Conservation (phyloP, 2,329 filamentous ascomycete species). For the Biscogniauxia sp. region DNA sequence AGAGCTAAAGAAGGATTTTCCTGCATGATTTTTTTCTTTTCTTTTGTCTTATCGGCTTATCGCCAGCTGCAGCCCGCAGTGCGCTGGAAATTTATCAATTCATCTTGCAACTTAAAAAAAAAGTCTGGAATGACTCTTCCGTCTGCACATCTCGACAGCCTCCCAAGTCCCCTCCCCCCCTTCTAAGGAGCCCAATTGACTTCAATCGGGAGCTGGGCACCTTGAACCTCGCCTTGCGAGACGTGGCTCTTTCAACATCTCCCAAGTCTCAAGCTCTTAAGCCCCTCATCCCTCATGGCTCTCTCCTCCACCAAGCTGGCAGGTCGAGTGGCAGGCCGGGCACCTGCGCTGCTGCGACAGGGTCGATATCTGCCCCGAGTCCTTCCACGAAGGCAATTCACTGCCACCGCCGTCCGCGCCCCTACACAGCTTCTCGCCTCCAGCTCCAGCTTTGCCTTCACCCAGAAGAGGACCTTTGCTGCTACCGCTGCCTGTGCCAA, state of each 20-base stretch:
- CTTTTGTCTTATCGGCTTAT: slow-evolving; percentile 21
- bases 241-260: slow-evolving; percentile 20
- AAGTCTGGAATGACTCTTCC: neutral
- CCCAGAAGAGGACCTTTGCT: slow-evolving; percentile 49
- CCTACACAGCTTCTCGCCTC: slow-evolving; percentile 34
- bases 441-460: slow-evolving; percentile 35
- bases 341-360: slow-evolving; percentile 57
- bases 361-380: slow-evolving; percentile 48
- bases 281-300: slow-evolving; percentile 28
- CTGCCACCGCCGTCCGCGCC: slow-evolving; percentile 35
- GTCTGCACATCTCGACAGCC: slow-evolving; percentile 8
- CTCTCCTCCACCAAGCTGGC: slow-evolving; percentile 42
- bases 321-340: slow-evolving; percentile 58
- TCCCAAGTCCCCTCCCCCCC: slow-evolving; percentile 8
- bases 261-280: slow-evolving; percentile 13
- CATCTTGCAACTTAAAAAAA: slow-evolving; percentile 10
- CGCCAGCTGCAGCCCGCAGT: slow-evolving; percentile 8
- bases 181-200: slow-evolving; percentile 27
- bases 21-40: slow-evolving; percentile 14
- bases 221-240: slow-evolving; percentile 27
- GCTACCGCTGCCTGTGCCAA: slow-evolving; percentile 40
- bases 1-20: slow-evolving; percentile 8
- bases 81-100: slow-evolving; percentile 9
- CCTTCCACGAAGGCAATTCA: slow-evolving; percentile 44
- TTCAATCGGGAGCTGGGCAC: slow-evolving; percentile 31